These are phyloP conservation scores for Stemphylium vesicarium DNA, from an alignment of 2,329 filamentous ascomycete genomes.

Conservation along the genomic window DNA sequence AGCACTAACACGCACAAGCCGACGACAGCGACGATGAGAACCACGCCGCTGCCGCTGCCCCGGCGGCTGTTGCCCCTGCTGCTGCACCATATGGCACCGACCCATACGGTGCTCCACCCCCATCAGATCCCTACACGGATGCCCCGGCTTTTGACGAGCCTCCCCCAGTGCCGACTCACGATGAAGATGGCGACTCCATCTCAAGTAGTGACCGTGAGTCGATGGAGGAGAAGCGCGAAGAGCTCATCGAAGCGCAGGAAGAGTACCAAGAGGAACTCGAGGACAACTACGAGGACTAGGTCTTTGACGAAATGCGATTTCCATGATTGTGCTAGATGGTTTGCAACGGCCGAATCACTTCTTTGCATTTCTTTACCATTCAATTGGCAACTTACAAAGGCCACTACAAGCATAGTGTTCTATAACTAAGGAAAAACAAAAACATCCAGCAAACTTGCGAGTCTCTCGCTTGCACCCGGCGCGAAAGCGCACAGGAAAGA, in stretches of 20 bases:
- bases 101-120: constrained; percentile 17
- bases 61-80: constrained; percentile 24
- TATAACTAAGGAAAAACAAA: no score
- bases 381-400: no score
- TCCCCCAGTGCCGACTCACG: constrained; percentile 49
- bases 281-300: constrained; percentile 38
- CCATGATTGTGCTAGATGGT: background rate
- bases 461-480: no score
- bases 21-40: constrained; percentile 42
- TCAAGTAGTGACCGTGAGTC: constrained; percentile 48
- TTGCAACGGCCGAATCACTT: no score
- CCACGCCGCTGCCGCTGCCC: constrained; percentile 19
- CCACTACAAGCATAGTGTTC: no score
- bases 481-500: no score
- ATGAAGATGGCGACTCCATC: constrained; percentile 51
- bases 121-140: constrained; percentile 24
- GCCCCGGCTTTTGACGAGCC: constrained; percentile 30
- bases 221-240: constrained; percentile 61
- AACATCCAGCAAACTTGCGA: no score
- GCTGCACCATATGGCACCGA: constrained; percentile 20
- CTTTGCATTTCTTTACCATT: background rate
- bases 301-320: no score
- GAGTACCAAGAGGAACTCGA: constrained; percentile 58
- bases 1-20: constrained; percentile 25
- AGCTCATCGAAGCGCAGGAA: constrained; percentile 60